Evolutionary conservation across 116 monocot genomes (phyloP), one percentile per base, ranked within the genome.

Genomic region (Posidonia oceanica): DNA sequence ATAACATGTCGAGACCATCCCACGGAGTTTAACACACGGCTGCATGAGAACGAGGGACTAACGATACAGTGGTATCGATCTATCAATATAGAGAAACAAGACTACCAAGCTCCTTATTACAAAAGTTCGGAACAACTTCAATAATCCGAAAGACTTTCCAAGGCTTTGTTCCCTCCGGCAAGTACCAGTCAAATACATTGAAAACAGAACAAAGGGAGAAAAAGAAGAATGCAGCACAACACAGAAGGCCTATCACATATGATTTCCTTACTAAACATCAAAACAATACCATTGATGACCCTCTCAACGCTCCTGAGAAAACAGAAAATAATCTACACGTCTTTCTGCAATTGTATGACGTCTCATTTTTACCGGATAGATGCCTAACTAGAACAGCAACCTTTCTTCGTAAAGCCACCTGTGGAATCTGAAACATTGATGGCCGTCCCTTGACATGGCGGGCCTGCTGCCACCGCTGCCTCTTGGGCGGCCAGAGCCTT

Each of bases 401-500:
- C 38, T 74, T 38, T 82, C 77, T 55, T 77, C 13, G 69, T n/a
- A 18, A 70, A 66, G 18, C 76, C 57, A 63, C 77, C 81, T 20
- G 74, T 0, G n/a, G 74, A 64, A 61, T 82, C 82, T 13, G 82
- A 63, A 18, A 82, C 75, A 63, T 77, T 77, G 71, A 82, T 82
- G 36, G 77, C 68, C 29, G 74, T 82, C 36, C 82, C 82, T 44
- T 74, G 77, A 36, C 36, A 66, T 5, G 77, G 81, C 4, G 69
- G 80, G 7, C 61, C 75, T 1, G 73, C 29, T 2, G 76, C 37
- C 4, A 71, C 75, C 8, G 74, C 77, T 8, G 74, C 74, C 67
- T 82, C 74, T 61, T 82, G 74, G 22, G 82, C 82, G 16, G 82
- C 77, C 59, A 82, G 77, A 18, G 82, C 82, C 70, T 82, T 82